Percentiles rank a stretch among this genome's conserved stretches.
Evolutionary conservation across 495 filamentous ascomycete species (phyloP).

Genomic region (Aspergillus ellipticus): DNA sequence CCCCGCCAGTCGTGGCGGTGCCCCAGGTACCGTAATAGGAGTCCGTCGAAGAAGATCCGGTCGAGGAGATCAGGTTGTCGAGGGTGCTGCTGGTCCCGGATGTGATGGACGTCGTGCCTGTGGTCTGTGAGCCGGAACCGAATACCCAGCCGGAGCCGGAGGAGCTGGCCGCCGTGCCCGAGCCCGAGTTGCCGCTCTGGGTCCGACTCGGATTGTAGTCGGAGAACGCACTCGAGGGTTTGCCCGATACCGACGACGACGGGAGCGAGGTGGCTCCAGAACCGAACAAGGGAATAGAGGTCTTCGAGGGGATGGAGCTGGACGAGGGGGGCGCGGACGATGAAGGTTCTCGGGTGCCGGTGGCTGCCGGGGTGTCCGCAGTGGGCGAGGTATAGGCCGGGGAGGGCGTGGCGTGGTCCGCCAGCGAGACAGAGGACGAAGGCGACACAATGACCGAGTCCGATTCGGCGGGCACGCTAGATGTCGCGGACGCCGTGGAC

Average conservation of each 20-base stretch:
- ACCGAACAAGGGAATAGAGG: slow-evolving; percentile 6
- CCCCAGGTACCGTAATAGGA: not conserved
- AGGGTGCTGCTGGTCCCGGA: slow-evolving; percentile 1
- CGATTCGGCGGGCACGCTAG: not conserved
- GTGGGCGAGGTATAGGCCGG: slow-evolving; percentile 11
- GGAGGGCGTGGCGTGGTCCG: slow-evolving; percentile 1
- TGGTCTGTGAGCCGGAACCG: not conserved
- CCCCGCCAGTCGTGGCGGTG: slow-evolving; percentile 1
- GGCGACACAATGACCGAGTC: not conserved
- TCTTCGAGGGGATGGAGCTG: not conserved
- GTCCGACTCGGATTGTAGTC: not conserved
- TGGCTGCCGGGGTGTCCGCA: slow-evolving; percentile 13
- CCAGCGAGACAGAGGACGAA: not conserved
- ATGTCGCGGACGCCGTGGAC: slow-evolving; percentile 2
- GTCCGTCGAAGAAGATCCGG: not conserved
- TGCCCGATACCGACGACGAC: not conserved
- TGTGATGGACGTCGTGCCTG: slow-evolving; percentile 6
- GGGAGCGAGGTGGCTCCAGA: slow-evolving; percentile 1
- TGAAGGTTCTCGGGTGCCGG: slow-evolving; percentile 2
- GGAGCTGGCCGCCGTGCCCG: not conserved
- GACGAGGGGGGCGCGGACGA: not conserved
- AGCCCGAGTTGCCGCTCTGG: not conserved
- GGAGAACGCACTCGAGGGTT: not conserved
- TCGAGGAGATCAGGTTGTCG: slow-evolving; percentile 4
- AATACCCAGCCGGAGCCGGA: not conserved